Evolutionary conservation across 305 asterid species (phyloP).

Genomic region (Solanum hybrid): DNA sequence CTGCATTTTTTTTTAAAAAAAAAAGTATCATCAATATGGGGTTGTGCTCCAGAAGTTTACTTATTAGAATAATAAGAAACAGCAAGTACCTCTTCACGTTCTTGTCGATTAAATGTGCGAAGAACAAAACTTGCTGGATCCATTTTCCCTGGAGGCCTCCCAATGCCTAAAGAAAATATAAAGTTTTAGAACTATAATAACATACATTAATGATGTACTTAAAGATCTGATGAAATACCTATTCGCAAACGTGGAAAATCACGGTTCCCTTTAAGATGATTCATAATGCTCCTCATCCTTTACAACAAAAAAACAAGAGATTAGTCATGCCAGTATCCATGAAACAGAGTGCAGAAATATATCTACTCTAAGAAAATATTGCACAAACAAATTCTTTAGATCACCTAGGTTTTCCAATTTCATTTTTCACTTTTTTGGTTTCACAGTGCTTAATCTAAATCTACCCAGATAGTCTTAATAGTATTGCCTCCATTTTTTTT

Average conservation of each 20-base stretch:
- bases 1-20: constrained; percentile 16
- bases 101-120: constrained; percentile 74
- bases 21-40: neutral
- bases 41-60: neutral
- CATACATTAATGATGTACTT: neutral
- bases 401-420: neutral
- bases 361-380: neutral
- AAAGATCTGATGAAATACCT: constrained; percentile 31
- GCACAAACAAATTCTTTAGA: neutral
- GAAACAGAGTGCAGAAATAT: neutral
- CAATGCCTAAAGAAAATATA: constrained; percentile 45
- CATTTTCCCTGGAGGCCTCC: constrained; percentile 94
- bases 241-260: constrained; percentile 86
- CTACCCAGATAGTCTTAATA: neutral
- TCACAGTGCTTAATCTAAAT: neutral
- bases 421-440: neutral
- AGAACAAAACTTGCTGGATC: constrained; percentile 66
- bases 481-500: neutral
- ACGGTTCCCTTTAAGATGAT: constrained; percentile 63
- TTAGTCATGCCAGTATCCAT: neutral
- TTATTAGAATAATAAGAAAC: neutral
- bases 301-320: constrained; percentile 6
- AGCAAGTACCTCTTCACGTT: constrained; percentile 59
- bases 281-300: constrained; percentile 90
- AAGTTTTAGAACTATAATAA: neutral